A percentile compares a stretch with the other conserved stretches of the same genome.
These are phyloP conservation scores for Dothistroma septosporum DNA, from an alignment of 2,329 filamentous ascomycete genomes.

Conservation along the genomic window DNA sequence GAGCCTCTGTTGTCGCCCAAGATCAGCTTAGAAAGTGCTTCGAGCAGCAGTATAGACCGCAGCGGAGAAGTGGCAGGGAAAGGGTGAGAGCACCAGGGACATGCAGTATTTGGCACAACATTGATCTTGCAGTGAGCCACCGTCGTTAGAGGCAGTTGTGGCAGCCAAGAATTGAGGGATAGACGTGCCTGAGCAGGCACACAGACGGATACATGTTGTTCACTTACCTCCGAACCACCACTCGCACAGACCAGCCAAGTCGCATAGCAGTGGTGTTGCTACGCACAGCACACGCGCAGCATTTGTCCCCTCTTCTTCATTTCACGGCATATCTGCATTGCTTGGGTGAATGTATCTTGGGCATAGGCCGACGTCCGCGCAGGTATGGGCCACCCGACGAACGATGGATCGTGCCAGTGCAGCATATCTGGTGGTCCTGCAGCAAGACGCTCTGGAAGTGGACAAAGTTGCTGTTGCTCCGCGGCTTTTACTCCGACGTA, in stretches of 20 bases:
- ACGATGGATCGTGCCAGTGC: slow-evolving; percentile 13
- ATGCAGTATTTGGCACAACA: neutral
- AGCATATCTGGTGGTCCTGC: slow-evolving; percentile 38
- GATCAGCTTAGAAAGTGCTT: neutral
- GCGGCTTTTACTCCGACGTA: slow-evolving; percentile 21
- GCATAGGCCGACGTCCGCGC: too few relatives aligned
- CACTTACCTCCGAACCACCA: neutral
- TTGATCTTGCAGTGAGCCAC: too few relatives aligned
- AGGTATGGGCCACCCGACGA: slow-evolving; percentile 13
- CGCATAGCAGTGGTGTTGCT: too few relatives aligned
- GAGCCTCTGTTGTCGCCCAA: neutral
- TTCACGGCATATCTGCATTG: too few relatives aligned
- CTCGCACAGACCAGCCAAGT: too few relatives aligned
- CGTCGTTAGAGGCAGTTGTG: too few relatives aligned
- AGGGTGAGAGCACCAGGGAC: neutral
- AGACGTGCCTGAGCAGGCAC: too few relatives aligned
- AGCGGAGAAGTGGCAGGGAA: neutral
- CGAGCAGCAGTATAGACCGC: neutral
- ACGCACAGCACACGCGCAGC: too few relatives aligned
- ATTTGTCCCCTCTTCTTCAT: neutral
- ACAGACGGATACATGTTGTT: too few relatives aligned
- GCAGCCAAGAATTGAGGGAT: too few relatives aligned
- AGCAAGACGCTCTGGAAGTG: slow-evolving; percentile 17
- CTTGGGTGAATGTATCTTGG: too few relatives aligned
- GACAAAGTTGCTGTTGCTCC: slow-evolving; percentile 21